Percentiles rank a stretch among this genome's conserved stretches.
Conservation (phyloP, 129 eudicot species). For the Mikania micrantha region DNA sequence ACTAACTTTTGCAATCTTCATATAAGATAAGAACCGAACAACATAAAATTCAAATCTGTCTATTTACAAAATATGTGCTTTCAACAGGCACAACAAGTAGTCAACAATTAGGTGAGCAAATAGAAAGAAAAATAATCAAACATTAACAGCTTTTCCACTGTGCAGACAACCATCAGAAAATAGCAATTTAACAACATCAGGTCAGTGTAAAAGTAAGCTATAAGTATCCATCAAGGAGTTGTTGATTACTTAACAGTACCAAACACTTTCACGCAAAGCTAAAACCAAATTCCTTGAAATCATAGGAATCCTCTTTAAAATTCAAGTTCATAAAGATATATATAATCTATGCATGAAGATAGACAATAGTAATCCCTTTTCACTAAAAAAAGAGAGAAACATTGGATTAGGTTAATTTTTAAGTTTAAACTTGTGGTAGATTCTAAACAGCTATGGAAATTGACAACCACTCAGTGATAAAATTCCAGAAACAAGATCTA, state of each 20-base stretch:
- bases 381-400: not conserved
- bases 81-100: constrained; percentile 17
- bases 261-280: constrained; percentile 6
- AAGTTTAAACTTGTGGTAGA: not conserved
- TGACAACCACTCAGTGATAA: constrained; percentile 1
- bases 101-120: constrained; percentile 12
- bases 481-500: not conserved
- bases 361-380: not conserved
- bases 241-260: constrained; percentile 9
- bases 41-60: constrained; percentile 2
- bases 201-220: constrained; percentile 2
- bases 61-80: constrained; percentile 6
- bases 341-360: not conserved
- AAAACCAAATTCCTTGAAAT: not conserved
- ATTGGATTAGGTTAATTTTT: constrained; percentile 13
- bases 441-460: constrained; percentile 3
- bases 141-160: constrained; percentile 4
- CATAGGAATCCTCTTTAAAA: constrained; percentile 5
- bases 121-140: not conserved
- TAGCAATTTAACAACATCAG: constrained; percentile 11
- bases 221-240: constrained; percentile 11
- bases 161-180: constrained; percentile 9
- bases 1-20: constrained; percentile 3
- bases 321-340: not conserved
- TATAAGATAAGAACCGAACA: constrained; percentile 12